These are phyloP conservation scores for Raphanus hybrid DNA, from an alignment of 441 rosid species.

Conservation along the genomic window DNA sequence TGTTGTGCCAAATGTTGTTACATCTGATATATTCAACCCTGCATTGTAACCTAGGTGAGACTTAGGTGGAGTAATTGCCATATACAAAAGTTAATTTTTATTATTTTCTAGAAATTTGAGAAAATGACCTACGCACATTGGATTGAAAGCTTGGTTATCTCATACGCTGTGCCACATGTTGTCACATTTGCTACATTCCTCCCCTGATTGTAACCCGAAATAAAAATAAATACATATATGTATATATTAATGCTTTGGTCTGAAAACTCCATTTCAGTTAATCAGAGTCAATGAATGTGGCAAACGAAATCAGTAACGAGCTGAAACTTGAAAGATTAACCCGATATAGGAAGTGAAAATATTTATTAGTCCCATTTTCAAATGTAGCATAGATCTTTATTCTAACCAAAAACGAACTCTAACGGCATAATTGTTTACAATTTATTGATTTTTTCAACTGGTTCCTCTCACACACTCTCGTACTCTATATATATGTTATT, in stretches of 20 bases:
- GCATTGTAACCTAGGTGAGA: neutral
- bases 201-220: neutral
- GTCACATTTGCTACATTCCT: neutral
- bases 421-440: conserved; percentile 6
- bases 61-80: neutral
- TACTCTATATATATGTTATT: neutral
- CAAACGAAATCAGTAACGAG: conserved; percentile 1
- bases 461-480: conserved; percentile 2
- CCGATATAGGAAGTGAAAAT: neutral
- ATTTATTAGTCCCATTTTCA: neutral
- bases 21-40: neutral
- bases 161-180: neutral
- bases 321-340: neutral
- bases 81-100: neutral
- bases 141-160: neutral
- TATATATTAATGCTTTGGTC: neutral
- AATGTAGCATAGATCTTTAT: neutral
- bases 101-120: neutral
- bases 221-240: no score
- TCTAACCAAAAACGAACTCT: neutral
- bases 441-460: conserved; percentile 3
- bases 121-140: neutral
- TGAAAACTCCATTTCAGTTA: neutral
- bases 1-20: neutral
- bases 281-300: conserved; percentile 11